Conservation (phyloP, 2,329 filamentous ascomycete genomes). For the Arthroderma sp. region DNA sequence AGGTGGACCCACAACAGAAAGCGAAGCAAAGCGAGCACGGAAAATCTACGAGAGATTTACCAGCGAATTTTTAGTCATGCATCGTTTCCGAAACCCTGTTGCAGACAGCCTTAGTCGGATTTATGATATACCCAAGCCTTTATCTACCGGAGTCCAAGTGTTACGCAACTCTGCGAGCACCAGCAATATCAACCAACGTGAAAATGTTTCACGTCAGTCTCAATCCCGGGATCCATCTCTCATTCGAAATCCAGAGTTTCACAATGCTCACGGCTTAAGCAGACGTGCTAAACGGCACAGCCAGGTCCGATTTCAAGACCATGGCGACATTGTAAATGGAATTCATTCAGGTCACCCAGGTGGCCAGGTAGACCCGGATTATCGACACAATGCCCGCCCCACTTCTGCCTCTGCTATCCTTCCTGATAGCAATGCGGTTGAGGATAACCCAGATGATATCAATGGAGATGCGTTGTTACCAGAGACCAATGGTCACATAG, state of each 20-base stretch:
- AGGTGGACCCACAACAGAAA: conserved; percentile 17
- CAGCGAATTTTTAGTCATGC: conserved; percentile 31
- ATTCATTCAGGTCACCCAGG: background rate
- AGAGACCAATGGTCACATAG: conserved; percentile 10
- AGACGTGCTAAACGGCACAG: conserved; percentile 16
- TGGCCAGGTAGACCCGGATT: conserved; percentile 6
- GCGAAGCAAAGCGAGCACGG: conserved; percentile 27
- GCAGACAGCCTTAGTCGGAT: conserved; percentile 29
- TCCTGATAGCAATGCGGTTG: conserved; percentile 2
- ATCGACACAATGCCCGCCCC: conserved; percentile 20
- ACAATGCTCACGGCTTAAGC: background rate
- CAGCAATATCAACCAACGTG: no score
- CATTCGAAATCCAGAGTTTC: no score
- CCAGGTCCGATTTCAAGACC: conserved; percentile 20
- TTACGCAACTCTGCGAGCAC: no score
- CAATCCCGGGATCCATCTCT: no score
- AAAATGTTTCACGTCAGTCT: no score
- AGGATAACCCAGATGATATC: conserved; percentile 4
- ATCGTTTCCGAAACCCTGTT: conserved; percentile 32
- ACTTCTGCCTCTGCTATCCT: conserved; percentile 21
- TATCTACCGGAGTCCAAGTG: no score
- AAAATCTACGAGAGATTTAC: conserved; percentile 33
- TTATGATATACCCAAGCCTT: conserved; percentile 2
- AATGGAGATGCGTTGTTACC: background rate
- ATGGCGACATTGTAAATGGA: conserved; percentile 20